A percentile compares a stretch with the other conserved stretches of the same genome.
phyloP scores from a whole-genome alignment of 345 rosid species.

The Lepidium sativum region DNA sequence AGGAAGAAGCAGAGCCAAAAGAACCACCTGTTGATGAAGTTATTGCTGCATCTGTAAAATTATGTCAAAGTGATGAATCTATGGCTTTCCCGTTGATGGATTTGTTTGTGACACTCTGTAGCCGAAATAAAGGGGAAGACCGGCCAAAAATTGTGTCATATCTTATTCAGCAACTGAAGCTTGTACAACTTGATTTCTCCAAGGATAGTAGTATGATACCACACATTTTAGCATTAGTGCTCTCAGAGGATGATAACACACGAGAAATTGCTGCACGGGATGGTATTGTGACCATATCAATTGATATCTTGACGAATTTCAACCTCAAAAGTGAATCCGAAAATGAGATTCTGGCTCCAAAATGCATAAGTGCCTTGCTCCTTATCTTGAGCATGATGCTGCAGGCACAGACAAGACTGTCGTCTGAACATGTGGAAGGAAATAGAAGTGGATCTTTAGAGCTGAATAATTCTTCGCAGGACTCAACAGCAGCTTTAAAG shows the following conservation, averaged over 20 bases:
- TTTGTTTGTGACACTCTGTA: constrained; percentile 81
- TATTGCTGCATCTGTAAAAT: constrained; percentile 68
- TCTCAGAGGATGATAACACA: constrained; percentile 69
- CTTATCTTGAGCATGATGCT: constrained; percentile 80
- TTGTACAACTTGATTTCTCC: constrained; percentile 56
- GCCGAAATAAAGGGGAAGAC: constrained; percentile 85
- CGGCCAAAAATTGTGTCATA: constrained; percentile 60
- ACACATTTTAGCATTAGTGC: constrained; percentile 76
- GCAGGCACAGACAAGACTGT: constrained; percentile 53
- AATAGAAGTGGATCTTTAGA: constrained; percentile 38
- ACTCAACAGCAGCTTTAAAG: constrained; percentile 29
- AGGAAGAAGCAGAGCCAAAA: constrained; percentile 45
- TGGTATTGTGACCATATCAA: constrained; percentile 52
- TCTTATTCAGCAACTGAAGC: constrained; percentile 87
- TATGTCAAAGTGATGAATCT: constrained; percentile 65
- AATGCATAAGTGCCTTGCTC: constrained; percentile 76
- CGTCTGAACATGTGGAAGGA: constrained; percentile 44
- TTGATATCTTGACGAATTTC: constrained; percentile 59
- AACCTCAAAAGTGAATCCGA: constrained; percentile 44
- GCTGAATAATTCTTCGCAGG: constrained; percentile 31
- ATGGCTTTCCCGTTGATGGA: constrained; percentile 77
- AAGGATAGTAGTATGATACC: constrained; percentile 69
- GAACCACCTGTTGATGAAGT: constrained; percentile 85
- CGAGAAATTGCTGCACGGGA: constrained; percentile 75
- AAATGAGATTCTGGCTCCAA: constrained; percentile 53